Conservation (phyloP, 1,284 basidiomycete genomes). For the Neolentinus lepideus region DNA sequence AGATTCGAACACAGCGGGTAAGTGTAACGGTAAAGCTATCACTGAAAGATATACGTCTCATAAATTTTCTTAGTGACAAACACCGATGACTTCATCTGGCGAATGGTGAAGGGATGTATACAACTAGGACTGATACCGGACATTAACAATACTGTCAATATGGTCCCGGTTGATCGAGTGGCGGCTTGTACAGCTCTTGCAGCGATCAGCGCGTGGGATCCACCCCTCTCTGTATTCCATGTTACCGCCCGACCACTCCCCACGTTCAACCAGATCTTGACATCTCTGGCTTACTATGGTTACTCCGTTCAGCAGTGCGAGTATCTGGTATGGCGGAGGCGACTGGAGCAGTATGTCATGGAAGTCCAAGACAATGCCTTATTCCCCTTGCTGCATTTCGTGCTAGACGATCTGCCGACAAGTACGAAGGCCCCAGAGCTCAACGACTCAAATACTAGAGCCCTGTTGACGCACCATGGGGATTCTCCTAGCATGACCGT, state of each 20-base stretch:
- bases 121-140: slow-evolving; percentile 95
- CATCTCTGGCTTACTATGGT: slow-evolving; percentile 73
- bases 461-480: slow-evolving; percentile 48
- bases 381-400: slow-evolving; percentile 96
- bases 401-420: slow-evolving; percentile 94
- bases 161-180: slow-evolving; percentile 98
- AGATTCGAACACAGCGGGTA: slow-evolving; percentile 81
- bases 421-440: slow-evolving; percentile 93
- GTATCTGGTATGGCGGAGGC: slow-evolving; percentile 88
- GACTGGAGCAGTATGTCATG: slow-evolving; percentile 93
- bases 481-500: slow-evolving; percentile 58
- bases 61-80: slow-evolving; percentile 69
- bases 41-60: neutral
- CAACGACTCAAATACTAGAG: slow-evolving; percentile 80
- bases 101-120: slow-evolving; percentile 94
- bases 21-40: slow-evolving; percentile 17
- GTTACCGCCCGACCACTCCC: slow-evolving; percentile 84
- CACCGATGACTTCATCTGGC: slow-evolving; percentile 99
- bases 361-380: slow-evolving; percentile 93
- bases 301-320: slow-evolving; percentile 78
- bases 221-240: slow-evolving; percentile 72
- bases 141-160: slow-evolving; percentile 98
- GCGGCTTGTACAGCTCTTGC: slow-evolving; percentile 79
- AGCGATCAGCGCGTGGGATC: slow-evolving; percentile 46
- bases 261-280: slow-evolving; percentile 88